Conservation (phyloP, 805 yeast genomes). For the Pichia occidentalis region DNA sequence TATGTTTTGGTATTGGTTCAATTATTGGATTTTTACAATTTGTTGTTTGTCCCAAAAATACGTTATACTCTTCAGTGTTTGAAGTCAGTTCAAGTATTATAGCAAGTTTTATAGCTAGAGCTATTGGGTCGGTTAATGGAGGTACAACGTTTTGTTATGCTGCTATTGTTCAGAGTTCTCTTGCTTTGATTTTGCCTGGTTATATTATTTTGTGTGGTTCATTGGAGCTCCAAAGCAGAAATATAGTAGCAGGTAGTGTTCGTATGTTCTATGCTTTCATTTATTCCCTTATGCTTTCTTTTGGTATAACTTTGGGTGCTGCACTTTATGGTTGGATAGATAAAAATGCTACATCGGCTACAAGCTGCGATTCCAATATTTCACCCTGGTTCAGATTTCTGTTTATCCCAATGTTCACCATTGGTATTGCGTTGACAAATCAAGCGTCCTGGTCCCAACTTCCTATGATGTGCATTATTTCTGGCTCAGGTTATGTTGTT, state of each 20-base stretch:
- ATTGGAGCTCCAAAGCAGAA: conserved; percentile 81
- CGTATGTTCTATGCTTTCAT: conserved; percentile 96
- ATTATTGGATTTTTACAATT: conserved; percentile 81
- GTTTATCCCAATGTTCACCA: conserved; percentile 71
- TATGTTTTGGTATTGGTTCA: conserved; percentile 71
- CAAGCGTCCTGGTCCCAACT: conserved; percentile 80
- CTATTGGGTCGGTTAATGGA: conserved; percentile 71
- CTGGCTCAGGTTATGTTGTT: conserved; percentile 77
- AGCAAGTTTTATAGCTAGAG: conserved; percentile 81
- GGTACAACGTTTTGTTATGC: conserved; percentile 74
- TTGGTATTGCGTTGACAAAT: conserved; percentile 60
- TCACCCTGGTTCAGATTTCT: conserved; percentile 57
- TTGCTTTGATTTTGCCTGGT: conserved; percentile 90
- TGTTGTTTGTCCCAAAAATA: conserved; percentile 73
- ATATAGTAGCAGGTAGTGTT: conserved; percentile 88
- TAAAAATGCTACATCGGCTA: conserved; percentile 55
- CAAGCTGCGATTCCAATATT: conserved; percentile 49
- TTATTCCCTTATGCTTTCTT: conserved; percentile 83
- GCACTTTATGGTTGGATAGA: conserved; percentile 96
- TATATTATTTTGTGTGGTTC: conserved; percentile 91
- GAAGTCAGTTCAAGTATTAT: conserved; percentile 89
- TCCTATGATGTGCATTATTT: conserved; percentile 74
- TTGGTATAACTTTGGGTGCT: conserved; percentile 91
- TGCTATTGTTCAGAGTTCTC: conserved; percentile 81
- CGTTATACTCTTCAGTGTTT: conserved; percentile 80